phyloP scores from a whole-genome alignment of 257 asterid species.

The Solanum etuberosum region DNA sequence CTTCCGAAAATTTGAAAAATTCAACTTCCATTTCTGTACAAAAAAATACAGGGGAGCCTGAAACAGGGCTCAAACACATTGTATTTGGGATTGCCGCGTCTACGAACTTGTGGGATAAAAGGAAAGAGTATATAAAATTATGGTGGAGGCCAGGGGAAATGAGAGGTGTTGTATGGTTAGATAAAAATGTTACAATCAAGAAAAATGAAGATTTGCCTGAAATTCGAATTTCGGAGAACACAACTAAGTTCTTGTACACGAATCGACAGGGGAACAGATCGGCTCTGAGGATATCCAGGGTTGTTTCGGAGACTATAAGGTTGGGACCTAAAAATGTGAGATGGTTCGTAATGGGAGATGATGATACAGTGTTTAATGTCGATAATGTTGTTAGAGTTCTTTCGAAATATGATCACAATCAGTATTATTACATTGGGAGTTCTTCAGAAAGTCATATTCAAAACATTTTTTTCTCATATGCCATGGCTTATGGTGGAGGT shows the following conservation, averaged over 20 bases:
- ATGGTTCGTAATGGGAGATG: constrained; percentile 96
- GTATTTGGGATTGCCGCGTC: constrained; percentile 68
- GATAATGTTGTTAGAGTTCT: constrained; percentile 65
- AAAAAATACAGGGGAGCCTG: background rate
- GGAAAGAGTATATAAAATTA: constrained; percentile 58
- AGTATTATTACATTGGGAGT: constrained; percentile 66
- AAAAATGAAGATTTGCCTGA: constrained; percentile 37
- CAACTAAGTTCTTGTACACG: constrained; percentile 40
- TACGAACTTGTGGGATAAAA: constrained; percentile 39
- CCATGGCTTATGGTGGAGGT: constrained; percentile 89
- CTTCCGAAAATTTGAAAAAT: background rate
- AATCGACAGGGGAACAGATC: constrained; percentile 52
- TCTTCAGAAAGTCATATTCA: constrained; percentile 74
- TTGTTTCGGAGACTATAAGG: constrained; percentile 68
- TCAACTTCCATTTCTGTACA: background rate
- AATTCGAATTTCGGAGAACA: constrained; percentile 40
- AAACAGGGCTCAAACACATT: constrained; percentile 35
- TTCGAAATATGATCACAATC: constrained; percentile 52
- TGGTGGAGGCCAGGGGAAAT: constrained; percentile 68
- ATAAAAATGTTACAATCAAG: constrained; percentile 12
- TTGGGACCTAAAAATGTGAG: constrained; percentile 44
- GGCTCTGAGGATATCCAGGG: constrained; percentile 67
- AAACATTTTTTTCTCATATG: constrained; percentile 61
- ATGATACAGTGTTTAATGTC: constrained; percentile 65
- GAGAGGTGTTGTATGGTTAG: constrained; percentile 75